Evolutionary conservation across 768 basidiomycete genomes (phyloP).

Genomic region (Suillus hirtellus): DNA sequence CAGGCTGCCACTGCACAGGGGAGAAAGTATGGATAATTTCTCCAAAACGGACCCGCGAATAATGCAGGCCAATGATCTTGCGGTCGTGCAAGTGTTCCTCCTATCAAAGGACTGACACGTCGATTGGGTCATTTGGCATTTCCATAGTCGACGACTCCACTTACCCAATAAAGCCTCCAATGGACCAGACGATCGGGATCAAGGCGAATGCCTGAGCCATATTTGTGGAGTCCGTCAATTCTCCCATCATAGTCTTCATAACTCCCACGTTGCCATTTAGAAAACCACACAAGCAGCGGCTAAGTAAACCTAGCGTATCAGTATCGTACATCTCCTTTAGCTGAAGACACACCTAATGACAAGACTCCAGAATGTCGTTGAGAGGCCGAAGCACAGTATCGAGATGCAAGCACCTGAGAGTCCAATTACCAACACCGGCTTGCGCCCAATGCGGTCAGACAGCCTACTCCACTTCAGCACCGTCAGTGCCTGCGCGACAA

Average conservation of each 20-base stretch:
- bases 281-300: slow-evolving; percentile 37
- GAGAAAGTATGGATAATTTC: slow-evolving; percentile 37
- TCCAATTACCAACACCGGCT: slow-evolving; percentile 58
- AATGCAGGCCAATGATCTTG: slow-evolving; percentile 52
- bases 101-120: slow-evolving; percentile 59
- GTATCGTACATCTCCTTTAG: neutral
- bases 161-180: slow-evolving; percentile 37
- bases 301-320: slow-evolving; percentile 6
- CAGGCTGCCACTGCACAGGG: slow-evolving; percentile 30
- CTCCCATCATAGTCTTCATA: slow-evolving; percentile 71
- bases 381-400: slow-evolving; percentile 64
- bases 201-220: slow-evolving; percentile 37
- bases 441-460: slow-evolving; percentile 62
- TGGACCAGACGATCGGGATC: slow-evolving; percentile 29
- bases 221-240: slow-evolving; percentile 47
- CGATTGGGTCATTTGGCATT: neutral
- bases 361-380: slow-evolving; percentile 49
- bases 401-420: slow-evolving; percentile 51
- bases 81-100: slow-evolving; percentile 55
- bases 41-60: slow-evolving; percentile 44
- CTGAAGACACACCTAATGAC: slow-evolving; percentile 49
- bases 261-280: slow-evolving; percentile 49
- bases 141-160: slow-evolving; percentile 7
- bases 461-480: slow-evolving; percentile 64
- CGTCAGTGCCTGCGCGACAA: slow-evolving; percentile 54